Base-by-base conservation (phyloP, 2,329 filamentous ascomycete species). In the Catunica adiposa region DNA sequence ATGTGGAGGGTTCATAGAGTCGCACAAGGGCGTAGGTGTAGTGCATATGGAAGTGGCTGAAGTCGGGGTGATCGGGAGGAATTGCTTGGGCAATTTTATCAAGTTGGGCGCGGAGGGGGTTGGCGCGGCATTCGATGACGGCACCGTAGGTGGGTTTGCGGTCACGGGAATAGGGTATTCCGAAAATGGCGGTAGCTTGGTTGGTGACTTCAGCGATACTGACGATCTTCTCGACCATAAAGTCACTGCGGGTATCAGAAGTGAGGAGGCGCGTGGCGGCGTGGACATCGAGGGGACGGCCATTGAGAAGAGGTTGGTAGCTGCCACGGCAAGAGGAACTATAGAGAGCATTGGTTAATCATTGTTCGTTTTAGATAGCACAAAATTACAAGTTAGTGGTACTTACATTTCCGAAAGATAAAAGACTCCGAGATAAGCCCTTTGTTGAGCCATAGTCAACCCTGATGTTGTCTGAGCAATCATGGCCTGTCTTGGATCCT, bases 371-470 rank as follows among this genome's bases (percentile, higher is more conserved):
- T 26, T 29, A 22, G 11, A 15, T 29, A 23, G 14, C 2, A 38
- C 3, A 46, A 9, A 3, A 34, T 1, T 1, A 1, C 4, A 4
- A 15, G 25, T 15, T n/a, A 14, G 31, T 9, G 47, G 23, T 25
- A 62, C 68, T 62, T 61, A 70, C 69, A 68, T 60, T 34, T 69
- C 69, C n/a, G 69, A 59, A 3, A 70, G 53, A 46, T 68, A 71
- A 51, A 67, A 70, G 38, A 67, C 67, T 0, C 69, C 70, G 14
- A 73, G 61, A 47, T 69, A 66, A 0, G 66, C 62, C 6, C 70
- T 62, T 55, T 68, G 66, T 57, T 70, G 68, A 31, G 70, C 69
- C n/a, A 64, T 61, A 3, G 56, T 58, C 34, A 58, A 26, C 14
- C 38, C 40, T 8, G 46, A 51, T 11, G 56, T 58, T 22, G 53